These are phyloP conservation scores for Talaromyces sp. DNA, from an alignment of 2,329 filamentous ascomycete species.

Conservation along the genomic window DNA sequence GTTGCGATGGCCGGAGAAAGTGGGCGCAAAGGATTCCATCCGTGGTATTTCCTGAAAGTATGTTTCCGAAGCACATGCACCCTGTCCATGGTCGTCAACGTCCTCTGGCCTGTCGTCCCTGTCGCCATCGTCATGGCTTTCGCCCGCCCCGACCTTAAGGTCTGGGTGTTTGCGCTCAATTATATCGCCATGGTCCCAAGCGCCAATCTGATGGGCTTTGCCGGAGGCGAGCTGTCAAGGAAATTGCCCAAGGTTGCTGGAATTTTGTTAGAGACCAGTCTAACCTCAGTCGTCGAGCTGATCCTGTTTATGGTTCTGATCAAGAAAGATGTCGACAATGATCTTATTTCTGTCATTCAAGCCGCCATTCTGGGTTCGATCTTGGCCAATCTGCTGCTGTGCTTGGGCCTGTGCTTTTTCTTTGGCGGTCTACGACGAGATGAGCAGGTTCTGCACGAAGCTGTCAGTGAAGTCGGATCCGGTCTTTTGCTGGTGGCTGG, in stretches of 20 bases:
- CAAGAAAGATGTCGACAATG: slow-evolving; percentile 43
- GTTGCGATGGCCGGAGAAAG: slow-evolving; percentile 55
- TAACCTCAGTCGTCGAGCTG: slow-evolving; percentile 75
- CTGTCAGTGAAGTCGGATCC: slow-evolving; percentile 72
- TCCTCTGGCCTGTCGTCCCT: slow-evolving; percentile 71
- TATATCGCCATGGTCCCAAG: slow-evolving; percentile 75
- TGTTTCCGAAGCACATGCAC: slow-evolving; percentile 60
- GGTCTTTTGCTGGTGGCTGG: slow-evolving; percentile 73
- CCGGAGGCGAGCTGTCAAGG: slow-evolving; percentile 64
- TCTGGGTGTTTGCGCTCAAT: slow-evolving; percentile 63
- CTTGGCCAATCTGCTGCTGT: slow-evolving; percentile 74
- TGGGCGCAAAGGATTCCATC: slow-evolving; percentile 62
- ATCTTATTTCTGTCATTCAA: slow-evolving; percentile 44
- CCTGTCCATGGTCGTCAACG: slow-evolving; percentile 60
- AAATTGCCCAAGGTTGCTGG: slow-evolving; percentile 68
- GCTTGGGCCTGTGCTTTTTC: slow-evolving; percentile 75
- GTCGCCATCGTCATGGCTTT: slow-evolving; percentile 63
- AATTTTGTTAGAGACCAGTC: slow-evolving; percentile 46
- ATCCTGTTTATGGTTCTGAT: slow-evolving; percentile 77
- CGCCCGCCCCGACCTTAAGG: slow-evolving; percentile 50
- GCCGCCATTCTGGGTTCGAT: slow-evolving; percentile 74
- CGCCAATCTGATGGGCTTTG: slow-evolving; percentile 71
- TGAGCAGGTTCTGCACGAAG: slow-evolving; percentile 66
- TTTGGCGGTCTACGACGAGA: slow-evolving; percentile 65
- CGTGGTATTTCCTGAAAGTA: slow-evolving; percentile 58